Base-by-base conservation (phyloP, 1,284 basidiomycete species). In the Cerioporus squamosus region DNA sequence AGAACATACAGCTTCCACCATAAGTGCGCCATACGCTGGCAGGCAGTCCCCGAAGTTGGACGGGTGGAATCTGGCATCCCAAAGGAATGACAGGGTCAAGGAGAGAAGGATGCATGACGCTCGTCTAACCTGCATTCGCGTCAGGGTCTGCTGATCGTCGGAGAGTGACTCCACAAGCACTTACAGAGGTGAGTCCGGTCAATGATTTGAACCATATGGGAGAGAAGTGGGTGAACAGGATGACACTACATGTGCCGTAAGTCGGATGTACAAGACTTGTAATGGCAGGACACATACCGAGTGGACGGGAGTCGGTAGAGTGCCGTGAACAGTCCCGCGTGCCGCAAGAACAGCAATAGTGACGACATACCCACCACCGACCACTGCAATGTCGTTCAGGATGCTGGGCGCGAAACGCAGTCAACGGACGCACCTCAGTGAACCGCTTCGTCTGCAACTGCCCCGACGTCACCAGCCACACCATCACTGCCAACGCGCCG, bases 221-320 rank as follows among this genome's bases (percentile, higher is more conserved):
- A 6, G 88, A 85, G 69, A 89, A 88, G 66, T 89, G 85, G 22
- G 82, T 75, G 66, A 91, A 85, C 36, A 91, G 65, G 45, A 89
- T 76, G 33, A 88, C 85, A 53, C 90, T 92, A 60, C 40, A 36
- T 36, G 26, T 18, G 8, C 12, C 12, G 24, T 46, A 3, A 38
- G 42, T 23, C 33, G 36, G 36, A 60, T 31, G 43, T 36, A 33
- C 40, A 31, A 23, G 15, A 26, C 3, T 15, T 8, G 33, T 5
- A 26, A 14, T 24, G 7, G 18, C 7, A 46, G 50, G 17, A 36
- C 40, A 70, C 79, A 44, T 70, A 90, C 90, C 87, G 82, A 55
- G 81, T 77, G 2, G 87, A 80, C 44, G 89, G 79, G 20, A 92
- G 73, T 51, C 87, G 78, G 64, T 83, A 87, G 44, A 93, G 71